These are phyloP conservation scores for Fusarium sacchari DNA, from an alignment of 2,329 filamentous ascomycete species.

Conservation along the genomic window DNA sequence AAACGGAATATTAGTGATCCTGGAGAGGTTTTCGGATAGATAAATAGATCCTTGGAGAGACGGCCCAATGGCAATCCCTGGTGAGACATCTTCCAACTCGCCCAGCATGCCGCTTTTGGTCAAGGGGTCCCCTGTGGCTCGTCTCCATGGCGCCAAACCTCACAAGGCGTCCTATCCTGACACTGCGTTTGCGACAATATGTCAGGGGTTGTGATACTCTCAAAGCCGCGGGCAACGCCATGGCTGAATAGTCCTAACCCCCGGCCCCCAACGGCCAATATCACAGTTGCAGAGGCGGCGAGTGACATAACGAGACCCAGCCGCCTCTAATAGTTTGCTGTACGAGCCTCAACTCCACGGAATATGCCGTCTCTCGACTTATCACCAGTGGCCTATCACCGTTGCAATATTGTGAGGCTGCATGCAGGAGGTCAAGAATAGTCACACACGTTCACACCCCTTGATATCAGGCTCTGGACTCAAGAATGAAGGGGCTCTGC, in stretches of 20 bases:
- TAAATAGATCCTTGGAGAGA: neutral
- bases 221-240: conserved; percentile 21
- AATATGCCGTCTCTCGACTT: conserved; percentile 3
- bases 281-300: neutral
- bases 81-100: conserved; percentile 7
- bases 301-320: conserved; percentile 21
- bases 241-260: conserved; percentile 3
- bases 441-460: conserved; percentile 22
- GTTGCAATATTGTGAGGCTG: conserved; percentile 21
- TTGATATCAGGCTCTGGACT: neutral
- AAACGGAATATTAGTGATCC: neutral
- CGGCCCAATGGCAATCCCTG: neutral
- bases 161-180: conserved; percentile 12
- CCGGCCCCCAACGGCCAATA: conserved; percentile 9
- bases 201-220: conserved; percentile 15
- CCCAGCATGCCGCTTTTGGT: conserved; percentile 28
- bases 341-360: neutral
- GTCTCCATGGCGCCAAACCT: conserved; percentile 12
- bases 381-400: conserved; percentile 14
- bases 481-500: neutral
- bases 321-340: conserved; percentile 20
- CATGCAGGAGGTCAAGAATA: conserved; percentile 24
- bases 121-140: conserved; percentile 1
- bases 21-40: neutral
- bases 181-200: neutral